These are phyloP conservation scores for Myrmaecium sp. DNA, from an alignment of 2,329 filamentous ascomycete genomes.

Conservation along the genomic window DNA sequence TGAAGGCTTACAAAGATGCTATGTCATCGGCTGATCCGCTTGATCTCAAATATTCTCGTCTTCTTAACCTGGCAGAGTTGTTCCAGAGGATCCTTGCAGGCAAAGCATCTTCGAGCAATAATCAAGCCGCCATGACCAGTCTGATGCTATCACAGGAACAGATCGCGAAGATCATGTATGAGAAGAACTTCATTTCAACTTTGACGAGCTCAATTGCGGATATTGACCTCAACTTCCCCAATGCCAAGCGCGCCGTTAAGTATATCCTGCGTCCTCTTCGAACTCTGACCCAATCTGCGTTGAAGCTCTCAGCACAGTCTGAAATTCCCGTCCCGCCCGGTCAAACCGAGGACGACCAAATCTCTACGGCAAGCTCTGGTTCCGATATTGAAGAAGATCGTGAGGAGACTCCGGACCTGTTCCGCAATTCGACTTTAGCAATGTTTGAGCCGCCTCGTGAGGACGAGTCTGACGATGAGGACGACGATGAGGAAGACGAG, in stretches of 20 bases:
- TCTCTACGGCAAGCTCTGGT: slow-evolving; percentile 71
- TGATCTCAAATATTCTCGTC: slow-evolving; percentile 71
- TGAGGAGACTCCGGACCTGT: slow-evolving; percentile 81
- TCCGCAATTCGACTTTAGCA: slow-evolving; percentile 86
- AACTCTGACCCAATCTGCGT: slow-evolving; percentile 71
- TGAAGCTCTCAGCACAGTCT: slow-evolving; percentile 66
- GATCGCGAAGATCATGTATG: slow-evolving; percentile 89
- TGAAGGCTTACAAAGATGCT: slow-evolving; percentile 85
- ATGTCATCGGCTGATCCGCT: slow-evolving; percentile 61
- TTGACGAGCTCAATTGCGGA: slow-evolving; percentile 87
- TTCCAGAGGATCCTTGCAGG: slow-evolving; percentile 61
- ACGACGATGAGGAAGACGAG: slow-evolving; percentile 40
- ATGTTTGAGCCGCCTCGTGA: slow-evolving; percentile 79
- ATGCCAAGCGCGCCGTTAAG: slow-evolving; percentile 86
- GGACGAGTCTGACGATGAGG: slow-evolving; percentile 63
- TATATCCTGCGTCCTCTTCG: slow-evolving; percentile 86
- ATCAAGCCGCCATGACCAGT: slow-evolving; percentile 6
- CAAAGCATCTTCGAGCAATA: slow-evolving; percentile 12
- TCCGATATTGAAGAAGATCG: slow-evolving; percentile 68
- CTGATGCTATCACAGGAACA: slow-evolving; percentile 52
- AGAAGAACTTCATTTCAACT: slow-evolving; percentile 85
- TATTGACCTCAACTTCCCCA: slow-evolving; percentile 85
- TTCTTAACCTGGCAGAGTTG: slow-evolving; percentile 75
- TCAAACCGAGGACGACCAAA: slow-evolving; percentile 64
- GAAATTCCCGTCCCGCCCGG: slow-evolving; percentile 51